Base-by-base conservation (phyloP, 164 flowering plant species). In the Akebia trifoliata region DNA sequence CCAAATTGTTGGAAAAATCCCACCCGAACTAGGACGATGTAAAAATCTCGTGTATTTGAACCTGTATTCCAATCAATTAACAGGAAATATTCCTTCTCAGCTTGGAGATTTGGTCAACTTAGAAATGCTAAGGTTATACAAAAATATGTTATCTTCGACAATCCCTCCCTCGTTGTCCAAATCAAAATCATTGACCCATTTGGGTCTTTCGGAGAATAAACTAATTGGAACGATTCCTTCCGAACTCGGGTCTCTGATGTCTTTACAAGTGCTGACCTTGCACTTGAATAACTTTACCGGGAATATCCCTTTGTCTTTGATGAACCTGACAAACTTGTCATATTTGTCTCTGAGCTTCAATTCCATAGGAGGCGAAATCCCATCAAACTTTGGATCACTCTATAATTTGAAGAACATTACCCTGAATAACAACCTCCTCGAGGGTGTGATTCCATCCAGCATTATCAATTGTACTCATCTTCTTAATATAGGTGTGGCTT, bases 381-480 rank as follows among this genome's bases (percentile, higher is more conserved):
- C 90, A 2, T 39, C 57, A 12, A 67, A 73, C 43, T 61, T 89
- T 3, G 92, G 97, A 12, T 55, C 57, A 21, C 76, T 89, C 25
- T 35, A 69, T 46, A 80, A 83, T 48, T 64, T 89, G 52, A 50
- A 57, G 77, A 67, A 53, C 54, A 56, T 89, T 11, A 66, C 64
- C n/a, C 17, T 73, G 35, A 50, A 55, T 32, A 43, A 38, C 54
- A 86, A 82, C 62, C 60, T 55, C 50, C 72, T 89, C 0, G 72
- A 68, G 51, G 97, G 94, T 36, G 31, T 84, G 8, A 70, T 89
- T 47, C 97, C 97, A 6, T 29, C 81, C 20, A 79, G 82, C 54
- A 78, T 90, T 63, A 57, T 54, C 42, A 87, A 90, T 54, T 90
- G 92, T 54, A 72, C 87, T 9, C 56, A 37, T 22, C 78, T 90